phyloP scores from a whole-genome alignment of 2,329 filamentous ascomycete species.

The Pochonia chlamydosporia region DNA sequence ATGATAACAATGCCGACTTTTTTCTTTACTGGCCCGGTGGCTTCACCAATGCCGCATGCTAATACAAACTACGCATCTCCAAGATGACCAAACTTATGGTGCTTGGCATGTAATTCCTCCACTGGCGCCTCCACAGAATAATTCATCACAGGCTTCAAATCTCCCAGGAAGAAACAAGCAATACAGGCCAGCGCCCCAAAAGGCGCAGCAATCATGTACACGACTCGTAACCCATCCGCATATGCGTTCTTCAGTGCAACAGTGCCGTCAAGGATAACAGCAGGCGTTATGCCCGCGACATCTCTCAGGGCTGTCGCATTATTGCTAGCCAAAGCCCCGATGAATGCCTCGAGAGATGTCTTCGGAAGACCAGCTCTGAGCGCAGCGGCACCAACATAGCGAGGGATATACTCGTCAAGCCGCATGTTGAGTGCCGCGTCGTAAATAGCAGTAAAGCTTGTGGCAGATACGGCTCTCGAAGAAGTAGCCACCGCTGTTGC shows the following conservation, averaged over 20 bases:
- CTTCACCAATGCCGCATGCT: too few species aligned
- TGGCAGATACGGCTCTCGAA: constrained; percentile 2
- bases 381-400: constrained; percentile 3
- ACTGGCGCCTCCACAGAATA: constrained; percentile 14
- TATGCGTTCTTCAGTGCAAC: constrained; percentile 11
- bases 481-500: constrained; percentile 4
- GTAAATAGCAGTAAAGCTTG: constrained; percentile 9
- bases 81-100: too few species aligned
- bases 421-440: neutral
- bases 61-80: too few species aligned
- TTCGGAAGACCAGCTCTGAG: neutral
- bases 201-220: constrained; percentile 14
- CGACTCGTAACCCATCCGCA: constrained; percentile 11
- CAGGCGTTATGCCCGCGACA: neutral
- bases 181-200: constrained; percentile 12
- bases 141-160: constrained; percentile 11
- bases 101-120: too few species aligned
- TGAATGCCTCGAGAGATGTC: neutral
- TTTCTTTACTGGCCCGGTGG: too few species aligned
- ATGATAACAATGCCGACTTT: too few species aligned
- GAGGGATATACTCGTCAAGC: neutral
- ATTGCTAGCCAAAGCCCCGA: neutral
- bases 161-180: constrained; percentile 10
- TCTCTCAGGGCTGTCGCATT: neutral
- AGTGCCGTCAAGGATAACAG: constrained; percentile 7